Evolutionary conservation across 2,329 filamentous ascomycete species (phyloP), one percentile per base, ranked within the genome.

Genomic region (Diaporthe sp.): DNA sequence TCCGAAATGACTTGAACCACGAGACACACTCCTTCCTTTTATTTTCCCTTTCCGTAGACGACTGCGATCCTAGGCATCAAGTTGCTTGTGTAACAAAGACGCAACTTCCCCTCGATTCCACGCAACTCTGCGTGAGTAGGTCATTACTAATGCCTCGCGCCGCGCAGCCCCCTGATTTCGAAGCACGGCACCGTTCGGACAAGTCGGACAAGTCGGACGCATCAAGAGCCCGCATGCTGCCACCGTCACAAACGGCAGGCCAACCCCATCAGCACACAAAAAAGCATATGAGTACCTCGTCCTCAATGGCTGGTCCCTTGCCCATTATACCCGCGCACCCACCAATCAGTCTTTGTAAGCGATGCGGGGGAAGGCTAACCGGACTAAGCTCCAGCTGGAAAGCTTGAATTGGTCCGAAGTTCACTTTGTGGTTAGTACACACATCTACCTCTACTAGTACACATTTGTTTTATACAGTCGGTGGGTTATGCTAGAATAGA

Each of bases 121-220:
- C 22, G 47, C 63, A 68, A 68, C 31, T 31, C 47, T 34, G 17
- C 15, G 22, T 20, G 31, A 39, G 34, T 22, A 13, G 47, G 65
- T 34, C 31, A 68, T 68, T 68, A 68, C 47, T 68, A 68, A 39
- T 68, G 47, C 17, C 47, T 51, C 47, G 65, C 44, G 63, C 4
- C 47, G 65, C 31, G 65, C 47, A 53, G 39, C 44, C 22, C 4
- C n/a, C 15, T 68, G 65, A 68, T 68, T 68, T 68, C 12, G 63
- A 53, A 68, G 65, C 47, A 68, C 22, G 47, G 65, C 31, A 39
- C 34, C 13, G n/a, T 28, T 53, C 61, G 61, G 61, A 65, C 31
- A 65, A 22, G 39, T 53, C 61, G 61, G 61, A 65, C 31, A 65
- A 22, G 39, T 51, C 63, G 61, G 61, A 25, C 44, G 31, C 47